Evolutionary conservation across 2,329 filamentous ascomycete genomes (phyloP).

Genomic region (Pseudonectria foliicola): DNA sequence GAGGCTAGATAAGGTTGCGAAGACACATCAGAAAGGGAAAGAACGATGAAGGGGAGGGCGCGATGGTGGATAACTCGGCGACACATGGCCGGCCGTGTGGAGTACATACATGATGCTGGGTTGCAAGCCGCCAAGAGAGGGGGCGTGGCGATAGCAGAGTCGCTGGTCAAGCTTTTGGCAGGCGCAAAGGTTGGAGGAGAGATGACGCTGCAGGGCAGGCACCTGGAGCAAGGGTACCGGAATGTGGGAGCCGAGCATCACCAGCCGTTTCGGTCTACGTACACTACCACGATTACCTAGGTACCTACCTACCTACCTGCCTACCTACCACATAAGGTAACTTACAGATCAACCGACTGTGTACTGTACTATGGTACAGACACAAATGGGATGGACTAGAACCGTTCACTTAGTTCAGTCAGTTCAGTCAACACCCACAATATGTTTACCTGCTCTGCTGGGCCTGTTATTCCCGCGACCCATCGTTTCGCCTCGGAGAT

Average conservation of each 20-base stretch:
- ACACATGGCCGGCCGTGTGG: slow-evolving; percentile 26
- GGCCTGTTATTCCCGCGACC: too few species aligned
- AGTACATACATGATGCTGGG: slow-evolving; percentile 20
- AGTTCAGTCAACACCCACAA: too few species aligned
- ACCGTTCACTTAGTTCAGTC: too few species aligned
- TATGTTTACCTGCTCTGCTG: too few species aligned
- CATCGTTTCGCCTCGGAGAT: too few species aligned
- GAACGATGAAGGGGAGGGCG: slow-evolving; percentile 14
- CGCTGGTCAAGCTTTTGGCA: slow-evolving; percentile 24
- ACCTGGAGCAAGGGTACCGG: neutral
- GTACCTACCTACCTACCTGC: too few species aligned
- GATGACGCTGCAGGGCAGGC: slow-evolving; percentile 18
- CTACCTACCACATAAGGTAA: too few species aligned
- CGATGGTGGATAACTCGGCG: slow-evolving; percentile 27
- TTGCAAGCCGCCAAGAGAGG: slow-evolving; percentile 12
- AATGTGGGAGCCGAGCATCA: neutral
- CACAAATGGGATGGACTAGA: too few species aligned
- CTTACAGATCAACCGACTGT: too few species aligned
- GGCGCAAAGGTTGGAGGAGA: slow-evolving; percentile 6
- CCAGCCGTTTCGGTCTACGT: neutral
- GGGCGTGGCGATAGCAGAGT: slow-evolving; percentile 11
- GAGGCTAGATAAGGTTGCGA: slow-evolving; percentile 24
- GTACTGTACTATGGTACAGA: too few species aligned
- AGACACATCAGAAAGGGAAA: slow-evolving; percentile 19
- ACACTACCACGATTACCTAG: too few species aligned